Evolutionary conservation across 2,329 filamentous ascomycete genomes (phyloP), one percentile per base, ranked within the genome.

Genomic region (Hypoxylon sp.): DNA sequence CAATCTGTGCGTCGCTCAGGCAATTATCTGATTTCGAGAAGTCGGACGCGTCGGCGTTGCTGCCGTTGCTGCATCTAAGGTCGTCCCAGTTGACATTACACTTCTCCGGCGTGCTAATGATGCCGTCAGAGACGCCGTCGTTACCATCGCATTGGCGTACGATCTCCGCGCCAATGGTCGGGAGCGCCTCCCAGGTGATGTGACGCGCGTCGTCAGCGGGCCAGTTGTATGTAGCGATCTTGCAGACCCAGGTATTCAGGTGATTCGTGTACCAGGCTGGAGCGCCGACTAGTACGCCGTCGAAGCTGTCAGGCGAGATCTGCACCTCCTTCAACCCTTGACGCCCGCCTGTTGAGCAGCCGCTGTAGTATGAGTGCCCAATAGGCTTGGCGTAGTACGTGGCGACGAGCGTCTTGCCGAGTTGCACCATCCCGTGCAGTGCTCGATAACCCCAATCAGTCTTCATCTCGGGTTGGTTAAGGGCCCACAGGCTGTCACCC

Each of bases 291-390:
- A 88, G 71, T 8, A 85, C 79, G 18, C 86, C 86, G 67, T 88
- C 85, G 59, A 88, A 88, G 66, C 85, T 84, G 5, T 82, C 80
- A 0, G 86, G 85, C 51, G 80, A 86, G 9, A 80, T 74, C 70
- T 87, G 82, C 2, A 82, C 78, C 60, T 84, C 81, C 65, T 84
- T 85, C 8, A 87, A 74, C 2, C 86, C 86, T 74, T 88, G 85
- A 0, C 86, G 78, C 0, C 86, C 86, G 16, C 87, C 87, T 0
- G 85, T 87, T 0, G 84, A 87, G 73, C 85, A 87, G 20, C 86
- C 87, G 28, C 80, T 79, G 72, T 83, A 88, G 74, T 87, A 87
- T 5, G 81, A 83, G 72, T 83, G 83, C 3, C 77, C 71, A 45
- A 77, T 77, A 2, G 73, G 63, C n/a, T 67, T 52, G 4, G 76